A percentile compares a stretch with the other conserved stretches of the same genome.
Conservation (phyloP, 1,284 basidiomycete species). For the Cryptococcus sp. region DNA sequence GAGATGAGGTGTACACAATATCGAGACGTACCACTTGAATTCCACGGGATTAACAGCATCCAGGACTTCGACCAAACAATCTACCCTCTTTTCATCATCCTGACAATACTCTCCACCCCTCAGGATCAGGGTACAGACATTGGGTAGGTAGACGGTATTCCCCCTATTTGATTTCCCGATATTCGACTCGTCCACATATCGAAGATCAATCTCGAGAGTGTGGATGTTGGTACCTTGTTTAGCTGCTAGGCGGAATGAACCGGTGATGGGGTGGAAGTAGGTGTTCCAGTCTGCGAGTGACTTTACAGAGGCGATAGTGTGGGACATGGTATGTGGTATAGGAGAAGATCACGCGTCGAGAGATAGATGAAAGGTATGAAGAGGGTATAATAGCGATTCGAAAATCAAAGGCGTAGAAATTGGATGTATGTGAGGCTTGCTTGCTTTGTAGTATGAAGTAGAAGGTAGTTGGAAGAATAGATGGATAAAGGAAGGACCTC, state of each 20-base stretch:
- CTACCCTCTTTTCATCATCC: constrained; percentile 30
- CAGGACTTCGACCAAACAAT: constrained; percentile 28
- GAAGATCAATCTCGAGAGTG: constrained; percentile 39
- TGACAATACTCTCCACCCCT: constrained; percentile 34
- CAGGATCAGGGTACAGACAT: constrained; percentile 23
- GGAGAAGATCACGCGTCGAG: too few species aligned
- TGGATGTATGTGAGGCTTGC: too few species aligned
- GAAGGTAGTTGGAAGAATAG: too few species aligned
- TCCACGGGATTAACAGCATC: constrained; percentile 29
- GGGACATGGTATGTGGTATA: neutral
- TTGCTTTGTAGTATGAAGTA: too few species aligned
- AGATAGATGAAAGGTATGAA: too few species aligned
- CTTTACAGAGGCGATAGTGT: constrained; percentile 18
- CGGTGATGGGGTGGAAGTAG: constrained; percentile 30
- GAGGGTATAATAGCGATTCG: too few species aligned
- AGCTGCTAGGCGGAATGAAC: constrained; percentile 26
- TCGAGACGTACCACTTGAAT: constrained; percentile 30
- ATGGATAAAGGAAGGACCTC: too few species aligned
- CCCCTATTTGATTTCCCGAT: neutral
- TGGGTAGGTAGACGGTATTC: constrained; percentile 20
- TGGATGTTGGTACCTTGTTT: constrained; percentile 23
- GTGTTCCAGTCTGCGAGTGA: constrained; percentile 28
- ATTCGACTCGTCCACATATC: constrained; percentile 22
- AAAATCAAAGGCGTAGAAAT: too few species aligned
- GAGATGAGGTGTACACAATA: too few species aligned